Base-by-base conservation (phyloP, 2,329 filamentous ascomycete species). In the Alternaria triticina region DNA sequence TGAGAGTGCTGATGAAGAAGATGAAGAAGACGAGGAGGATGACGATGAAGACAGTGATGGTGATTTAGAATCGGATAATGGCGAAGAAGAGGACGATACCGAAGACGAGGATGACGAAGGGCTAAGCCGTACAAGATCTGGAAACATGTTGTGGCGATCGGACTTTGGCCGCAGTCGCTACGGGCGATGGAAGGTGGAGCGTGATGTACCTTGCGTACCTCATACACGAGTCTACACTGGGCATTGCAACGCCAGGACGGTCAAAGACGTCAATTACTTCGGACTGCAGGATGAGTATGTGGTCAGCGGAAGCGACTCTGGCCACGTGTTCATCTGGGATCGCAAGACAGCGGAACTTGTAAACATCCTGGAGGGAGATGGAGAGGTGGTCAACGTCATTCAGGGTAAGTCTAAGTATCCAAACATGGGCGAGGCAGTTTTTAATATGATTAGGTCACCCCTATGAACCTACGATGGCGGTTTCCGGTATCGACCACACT, bases 231-330 rank as follows among this genome's bases (percentile, higher is more conserved):
- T 83, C 20, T 91, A 90, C 72, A 81, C 82, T 4, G 89, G 89
- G 3, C 89, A 91, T 74, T 90, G 89, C 79, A 90, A 90, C 67
- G 84, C 89, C 56, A 85, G 87, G 67, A 90, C 88, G 1, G 88
- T 91, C 69, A 91, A 91, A 70, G 89, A 91, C 70, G 87, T 90
- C 63, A 90, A 90, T 64, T 91, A 86, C 78, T 90, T 88, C 65
- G 89, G 89, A 0, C 78, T 89, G 40, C 81, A 90, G 62, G 89
- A 91, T 69, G 88, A 91, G 72, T 91, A 90, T 66, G 87, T 91
- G 11, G 88, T 91, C 11, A 89, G 86, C 60, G 89, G 89, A 6
- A 89, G 86, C 62, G 89, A 91, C 70, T 88, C 86, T 54, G 89
- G 89, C 1, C 86, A 91, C 72, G 73, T 91, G 23, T 91, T 91